Evolutionary conservation across 768 basidiomycete genomes (phyloP).

Genomic region (Amanita exitialis): DNA sequence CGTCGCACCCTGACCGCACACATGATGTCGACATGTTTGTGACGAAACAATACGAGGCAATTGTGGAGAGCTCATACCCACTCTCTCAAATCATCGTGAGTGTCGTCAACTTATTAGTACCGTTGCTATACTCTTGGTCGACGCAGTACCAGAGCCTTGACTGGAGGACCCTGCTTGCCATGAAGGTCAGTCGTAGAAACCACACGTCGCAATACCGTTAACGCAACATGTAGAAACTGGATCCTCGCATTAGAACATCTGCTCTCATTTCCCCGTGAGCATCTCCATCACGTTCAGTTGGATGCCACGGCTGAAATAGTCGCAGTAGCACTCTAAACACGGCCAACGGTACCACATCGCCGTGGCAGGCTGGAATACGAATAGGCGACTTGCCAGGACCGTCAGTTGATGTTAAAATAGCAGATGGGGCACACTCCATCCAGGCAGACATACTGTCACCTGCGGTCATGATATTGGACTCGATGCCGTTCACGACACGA

Average conservation of each 20-base stretch:
- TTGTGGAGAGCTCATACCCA: constrained; percentile 47
- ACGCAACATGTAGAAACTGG: constrained; percentile 28
- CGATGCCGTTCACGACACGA: constrained; percentile 49
- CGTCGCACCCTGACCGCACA: constrained; percentile 41
- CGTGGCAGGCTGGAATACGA: constrained; percentile 63
- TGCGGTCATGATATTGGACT: constrained; percentile 32
- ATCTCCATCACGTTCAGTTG: background rate
- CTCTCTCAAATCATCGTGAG: constrained; percentile 50
- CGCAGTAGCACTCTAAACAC: constrained; percentile 26
- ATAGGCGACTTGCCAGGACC: constrained; percentile 55
- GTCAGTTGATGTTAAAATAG: constrained; percentile 47
- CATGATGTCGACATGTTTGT: constrained; percentile 51
- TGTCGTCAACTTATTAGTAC: background rate
- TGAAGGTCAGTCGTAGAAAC: constrained; percentile 39
- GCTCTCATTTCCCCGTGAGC: constrained; percentile 60
- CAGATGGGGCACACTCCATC: constrained; percentile 58
- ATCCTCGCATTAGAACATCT: constrained; percentile 44
- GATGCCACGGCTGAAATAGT: background rate
- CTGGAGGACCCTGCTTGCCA: constrained; percentile 65
- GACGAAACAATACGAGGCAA: constrained; percentile 45
- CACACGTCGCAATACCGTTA: background rate
- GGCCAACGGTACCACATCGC: constrained; percentile 33
- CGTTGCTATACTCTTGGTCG: background rate
- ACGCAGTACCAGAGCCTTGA: constrained; percentile 71
- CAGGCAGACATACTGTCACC: constrained; percentile 61